Percentiles rank a stretch among this genome's conserved stretches.
These are phyloP conservation scores for Sphaerosporella brunnea DNA, from an alignment of 495 filamentous ascomycete genomes.

Conservation along the genomic window DNA sequence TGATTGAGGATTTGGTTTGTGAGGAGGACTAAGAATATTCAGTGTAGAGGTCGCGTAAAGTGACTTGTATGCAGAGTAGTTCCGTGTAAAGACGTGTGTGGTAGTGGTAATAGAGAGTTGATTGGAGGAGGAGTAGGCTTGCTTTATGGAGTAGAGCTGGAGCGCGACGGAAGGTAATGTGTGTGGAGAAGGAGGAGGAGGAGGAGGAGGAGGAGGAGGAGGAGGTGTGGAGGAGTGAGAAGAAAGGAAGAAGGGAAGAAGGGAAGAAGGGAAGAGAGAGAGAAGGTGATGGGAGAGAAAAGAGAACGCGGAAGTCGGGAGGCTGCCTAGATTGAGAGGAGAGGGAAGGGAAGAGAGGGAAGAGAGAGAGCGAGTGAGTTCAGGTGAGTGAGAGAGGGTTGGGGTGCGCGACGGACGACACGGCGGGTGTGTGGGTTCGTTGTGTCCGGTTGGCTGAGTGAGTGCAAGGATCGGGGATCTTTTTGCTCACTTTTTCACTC, in stretches of 20 bases:
- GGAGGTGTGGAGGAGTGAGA: background rate
- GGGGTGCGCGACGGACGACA: background rate
- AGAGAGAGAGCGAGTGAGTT: background rate
- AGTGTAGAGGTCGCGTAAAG: background rate
- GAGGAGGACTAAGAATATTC: background rate
- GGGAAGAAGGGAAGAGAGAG: background rate
- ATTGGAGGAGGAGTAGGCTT: constrained; percentile 8
- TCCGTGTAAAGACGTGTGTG: constrained; percentile 3
- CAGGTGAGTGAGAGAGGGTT: background rate
- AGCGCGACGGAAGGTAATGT: background rate
- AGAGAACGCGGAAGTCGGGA: too few relatives aligned
- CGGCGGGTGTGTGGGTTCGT: too few relatives aligned
- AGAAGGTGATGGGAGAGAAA: background rate
- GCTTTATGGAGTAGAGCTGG: background rate
- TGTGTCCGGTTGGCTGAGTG: too few relatives aligned
- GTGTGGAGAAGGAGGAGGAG: background rate
- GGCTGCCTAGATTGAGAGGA: background rate
- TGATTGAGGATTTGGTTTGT: background rate
- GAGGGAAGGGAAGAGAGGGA: background rate
- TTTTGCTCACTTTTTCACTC: too few relatives aligned
- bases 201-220: background rate
- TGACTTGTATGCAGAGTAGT: too few relatives aligned
- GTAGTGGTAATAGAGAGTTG: constrained; percentile 8
- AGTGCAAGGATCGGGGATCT: too few relatives aligned
- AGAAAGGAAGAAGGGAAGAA: background rate